phyloP scores from a whole-genome alignment of 345 rosid genomes.

The Capsella bursapastoris region DNA sequence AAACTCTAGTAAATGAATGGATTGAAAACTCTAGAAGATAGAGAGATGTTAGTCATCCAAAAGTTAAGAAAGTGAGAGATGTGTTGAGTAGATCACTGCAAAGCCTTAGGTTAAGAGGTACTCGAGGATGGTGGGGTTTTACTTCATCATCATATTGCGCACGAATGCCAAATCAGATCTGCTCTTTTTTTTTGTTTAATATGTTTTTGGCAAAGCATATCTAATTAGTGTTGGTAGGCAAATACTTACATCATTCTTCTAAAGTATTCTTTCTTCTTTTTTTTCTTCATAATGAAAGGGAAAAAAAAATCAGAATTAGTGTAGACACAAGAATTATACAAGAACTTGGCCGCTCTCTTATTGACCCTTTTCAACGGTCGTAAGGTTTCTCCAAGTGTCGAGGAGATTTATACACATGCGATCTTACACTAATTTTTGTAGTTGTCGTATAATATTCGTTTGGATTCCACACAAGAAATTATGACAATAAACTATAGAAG shows the following conservation, averaged over 20 bases:
- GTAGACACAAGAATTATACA: too few relatives aligned
- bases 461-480: slow-evolving; percentile 60
- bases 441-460: slow-evolving; percentile 47
- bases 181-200: neutral
- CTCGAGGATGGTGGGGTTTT: slow-evolving; percentile 29
- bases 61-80: slow-evolving; percentile 33
- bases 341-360: too few relatives aligned
- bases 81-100: slow-evolving; percentile 17
- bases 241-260: slow-evolving; percentile 36
- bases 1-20: slow-evolving; percentile 12
- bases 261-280: slow-evolving; percentile 2
- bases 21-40: slow-evolving; percentile 31
- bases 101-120: slow-evolving; percentile 3
- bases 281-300: neutral
- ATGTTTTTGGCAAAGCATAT: neutral
- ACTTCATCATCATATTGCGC: slow-evolving; percentile 33
- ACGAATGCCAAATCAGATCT: slow-evolving; percentile 25
- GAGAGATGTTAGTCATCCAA: slow-evolving; percentile 32
- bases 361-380: too few relatives aligned
- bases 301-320: too few relatives aligned
- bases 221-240: slow-evolving; percentile 47
- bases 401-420: slow-evolving; percentile 43
- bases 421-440: slow-evolving; percentile 44
- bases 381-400: slow-evolving; percentile 52
- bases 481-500: slow-evolving; percentile 46